Base-by-base conservation (phyloP, 805 yeast genomes). In the Phaffomyces thermotolerans region DNA sequence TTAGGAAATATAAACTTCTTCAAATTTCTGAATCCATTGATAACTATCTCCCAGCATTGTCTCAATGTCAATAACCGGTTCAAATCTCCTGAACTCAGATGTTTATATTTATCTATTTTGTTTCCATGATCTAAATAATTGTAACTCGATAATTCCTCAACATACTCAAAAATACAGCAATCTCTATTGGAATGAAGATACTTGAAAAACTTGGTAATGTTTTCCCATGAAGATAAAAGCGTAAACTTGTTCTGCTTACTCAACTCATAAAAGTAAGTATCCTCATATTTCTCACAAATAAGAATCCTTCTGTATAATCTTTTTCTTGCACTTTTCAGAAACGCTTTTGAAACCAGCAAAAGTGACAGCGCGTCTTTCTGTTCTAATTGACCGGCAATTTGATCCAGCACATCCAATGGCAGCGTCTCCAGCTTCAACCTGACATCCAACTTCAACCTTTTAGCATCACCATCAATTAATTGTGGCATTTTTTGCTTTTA, bases 211-310 rank as follows among this genome's bases (percentile, higher is more conserved):
- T 18, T 8, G 4, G 49, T 24, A 22, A 57, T 57, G 12, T 27
- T 44, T 5, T 43, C 40, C 57, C 54, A 53, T 10, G 56, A 52
- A 6, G 54, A 48, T 10, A 53, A 23, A 6, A 53, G 17, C 1
- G 56, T 45, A n/a, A 39, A 31, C 24, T 44, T 50, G 13, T 39
- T 36, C 13, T 22, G 23, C 9, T 40, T 35, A 2, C 50, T 29
- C 24, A 52, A 29, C 10, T 49, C 34, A 24, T 47, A 44, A 45
- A 43, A 55, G 36, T 45, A 55, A 6, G 45, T 42, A 33, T 57
- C 59, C 32, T 51, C 50, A 12, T 41, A 44, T 41, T 57, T 57
- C 39, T 57, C 60, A 45, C 59, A 54, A 5, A 57, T 44, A 3
- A 52, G 25, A 2, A 57, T 50, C 18, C 36, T 42, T 17, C 45